These are phyloP conservation scores for Phialophora expanda DNA, from an alignment of 2,329 filamentous ascomycete species.

Conservation along the genomic window DNA sequence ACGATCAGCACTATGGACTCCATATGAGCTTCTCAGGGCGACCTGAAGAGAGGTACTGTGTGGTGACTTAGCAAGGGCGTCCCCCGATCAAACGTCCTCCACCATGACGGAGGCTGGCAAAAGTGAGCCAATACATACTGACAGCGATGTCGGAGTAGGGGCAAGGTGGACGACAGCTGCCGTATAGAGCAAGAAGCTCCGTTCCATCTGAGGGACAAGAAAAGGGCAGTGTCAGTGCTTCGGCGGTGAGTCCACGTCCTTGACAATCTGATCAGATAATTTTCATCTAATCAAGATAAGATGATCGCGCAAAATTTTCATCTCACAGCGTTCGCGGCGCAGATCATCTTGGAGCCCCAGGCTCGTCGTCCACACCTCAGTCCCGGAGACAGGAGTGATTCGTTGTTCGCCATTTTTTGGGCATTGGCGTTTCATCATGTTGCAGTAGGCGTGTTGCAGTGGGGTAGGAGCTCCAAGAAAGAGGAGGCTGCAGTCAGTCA, in stretches of 20 bases:
- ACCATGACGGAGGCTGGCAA: neutral
- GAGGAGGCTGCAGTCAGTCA: neutral
- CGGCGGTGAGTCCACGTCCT: neutral
- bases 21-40: slow-evolving; percentile 1
- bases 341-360: slow-evolving; percentile 12
- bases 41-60: neutral
- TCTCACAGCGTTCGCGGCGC: neutral
- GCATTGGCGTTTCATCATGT: slow-evolving; percentile 13
- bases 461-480: slow-evolving; percentile 2
- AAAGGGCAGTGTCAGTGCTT: neutral
- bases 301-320: slow-evolving; percentile 11
- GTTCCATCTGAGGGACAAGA: neutral
- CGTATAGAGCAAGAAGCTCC: slow-evolving; percentile 3
- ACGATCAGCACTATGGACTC: slow-evolving; percentile 10
- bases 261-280: slow-evolving; percentile 23
- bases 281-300: slow-evolving; percentile 24
- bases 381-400: neutral
- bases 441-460: slow-evolving; percentile 6
- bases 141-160: slow-evolving; percentile 11
- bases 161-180: neutral
- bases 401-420: neutral
- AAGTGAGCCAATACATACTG: neutral
- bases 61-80: neutral
- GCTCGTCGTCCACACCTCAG: neutral
- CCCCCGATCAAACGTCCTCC: slow-evolving; percentile 3